Evolutionary conservation across 202 grass and related monocot species (phyloP), one percentile per base, ranked within the genome.

Genomic region (Dendrocalamus latiflorus): DNA sequence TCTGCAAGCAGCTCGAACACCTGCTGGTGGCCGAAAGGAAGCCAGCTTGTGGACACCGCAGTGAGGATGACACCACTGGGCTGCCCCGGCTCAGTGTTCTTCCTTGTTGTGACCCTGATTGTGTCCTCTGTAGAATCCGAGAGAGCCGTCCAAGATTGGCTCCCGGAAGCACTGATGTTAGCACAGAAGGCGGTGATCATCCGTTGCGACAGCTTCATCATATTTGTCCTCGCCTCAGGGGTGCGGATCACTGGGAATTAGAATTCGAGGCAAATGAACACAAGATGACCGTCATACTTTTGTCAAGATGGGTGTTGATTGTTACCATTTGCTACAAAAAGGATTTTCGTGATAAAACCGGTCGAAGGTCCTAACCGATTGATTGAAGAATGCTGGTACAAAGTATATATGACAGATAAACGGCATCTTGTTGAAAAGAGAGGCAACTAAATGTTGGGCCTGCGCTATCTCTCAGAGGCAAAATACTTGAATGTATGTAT

Each of bases 1-100:
- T 99, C 96, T 0, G 96, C 92, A 34, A 99, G 85, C 77, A 99
- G 89, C 21, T 99, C 91, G 61, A 99, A 99, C 42, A 99, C 96
- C 77, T 84, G 87, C 18, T 92, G 87, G 65, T 99, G 96, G 53
- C 72, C 73, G 60, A 92, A 91, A 53, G 96, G 93, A 83, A 99
- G 86, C 93, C 96, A 96, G 47, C 81, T 91, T 43, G 96, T 96
- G 13, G 93, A 96, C 9, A 92, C 93, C 9, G 96, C 96, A 8
- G 93, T 94, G 43, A 99, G 91, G 66, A 99, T 92, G 30, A 96
- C 91, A 43, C 96, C 96, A 17, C 90, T 99, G 56, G 93, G 96
- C 75, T 96, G 96, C n/a, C 96, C 96, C 3, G 81, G 89, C 60
- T 94, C 93, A 0, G 86, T 92, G 74, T 90, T 94, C 80, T 95